Base-by-base conservation (phyloP, 441 rosid genomes). In the Jatropha multifida region DNA sequence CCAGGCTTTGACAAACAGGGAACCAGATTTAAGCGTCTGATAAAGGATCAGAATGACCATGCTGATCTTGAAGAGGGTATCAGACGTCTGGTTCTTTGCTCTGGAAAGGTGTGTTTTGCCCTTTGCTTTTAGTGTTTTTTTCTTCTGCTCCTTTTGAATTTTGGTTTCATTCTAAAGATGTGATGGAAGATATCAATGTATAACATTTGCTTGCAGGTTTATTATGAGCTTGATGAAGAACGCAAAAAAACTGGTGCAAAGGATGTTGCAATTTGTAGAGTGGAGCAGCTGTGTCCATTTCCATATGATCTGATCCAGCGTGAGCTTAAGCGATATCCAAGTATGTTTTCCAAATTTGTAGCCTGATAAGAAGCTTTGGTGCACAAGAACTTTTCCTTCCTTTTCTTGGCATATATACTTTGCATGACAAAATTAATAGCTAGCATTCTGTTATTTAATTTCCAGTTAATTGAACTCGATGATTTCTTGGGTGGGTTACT, bases 1-100 rank as follows among this genome's bases (percentile, higher is more conserved):
- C 94, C 97, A 37, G 98, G 99, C 69, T 94, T 96, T 76, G 99
- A 96, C 87, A 96, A 94, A 78, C 99, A 96, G 80, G 99, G 99
- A 65, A 96, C 99, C 52, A 83, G 98, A 81, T 96, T 96, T 81
- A 96, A 96, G 89, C 87, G 98, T 54, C 92, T 96, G 9, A 92
- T 96, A 73, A 94, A 94, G 89, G 99, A 96, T 86, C 96, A 92
- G 83, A 94, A 85, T 68, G 84, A 85, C 68, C 98, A 89, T 84
- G 89, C 97, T 77, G 85, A 87, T 83, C 92, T 92, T 56, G 99
- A 96, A 86, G 90, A 87, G 84, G 94, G 97, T 79, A 89, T 92
- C 75, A 87, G 97, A 82, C 90, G 99, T 64, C 89, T 96, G 80
- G 88, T 92, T 78, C 98, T 96, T 65, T 96, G 99, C 83, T 96